These are phyloP conservation scores for Albophoma yamanashiensis DNA, from an alignment of 2,329 filamentous ascomycete species.

Conservation along the genomic window DNA sequence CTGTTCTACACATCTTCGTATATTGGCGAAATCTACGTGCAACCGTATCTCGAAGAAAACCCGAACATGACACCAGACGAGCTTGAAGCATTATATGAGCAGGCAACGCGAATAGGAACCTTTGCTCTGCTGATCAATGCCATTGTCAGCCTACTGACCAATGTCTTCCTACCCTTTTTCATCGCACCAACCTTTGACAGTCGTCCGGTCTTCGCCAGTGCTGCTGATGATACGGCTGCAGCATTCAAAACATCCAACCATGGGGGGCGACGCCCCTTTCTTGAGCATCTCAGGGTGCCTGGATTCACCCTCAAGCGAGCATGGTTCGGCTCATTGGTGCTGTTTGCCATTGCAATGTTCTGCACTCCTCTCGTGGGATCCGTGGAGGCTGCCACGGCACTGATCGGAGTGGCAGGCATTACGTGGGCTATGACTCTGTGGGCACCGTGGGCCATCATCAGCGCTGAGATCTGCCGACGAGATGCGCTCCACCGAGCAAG, in stretches of 20 bases:
- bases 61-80: conserved; percentile 68
- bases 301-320: conserved; percentile 78
- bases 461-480: conserved; percentile 77
- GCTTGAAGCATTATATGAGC: conserved; percentile 71
- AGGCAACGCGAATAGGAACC: conserved; percentile 76
- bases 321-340: conserved; percentile 77
- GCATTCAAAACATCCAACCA: conserved; percentile 9
- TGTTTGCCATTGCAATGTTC: conserved; percentile 75
- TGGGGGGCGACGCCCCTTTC: conserved; percentile 26
- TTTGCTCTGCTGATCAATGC: conserved; percentile 85
- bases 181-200: conserved; percentile 69
- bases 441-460: conserved; percentile 93
- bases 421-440: conserved; percentile 90
- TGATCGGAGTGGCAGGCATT: conserved; percentile 75
- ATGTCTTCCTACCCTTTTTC: conserved; percentile 76
- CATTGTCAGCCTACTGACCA: conserved; percentile 70
- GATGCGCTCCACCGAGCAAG: conserved; percentile 46
- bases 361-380: conserved; percentile 69
- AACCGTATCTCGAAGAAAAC: conserved; percentile 67
- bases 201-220: conserved; percentile 19
- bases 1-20: conserved; percentile 94
- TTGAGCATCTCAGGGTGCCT: conserved; percentile 62
- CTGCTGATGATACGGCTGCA: conserved; percentile 14
- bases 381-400: conserved; percentile 59
- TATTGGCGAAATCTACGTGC: conserved; percentile 84